Conservation (phyloP, 768 basidiomycete genomes). For the Ramaria rubella region DNA sequence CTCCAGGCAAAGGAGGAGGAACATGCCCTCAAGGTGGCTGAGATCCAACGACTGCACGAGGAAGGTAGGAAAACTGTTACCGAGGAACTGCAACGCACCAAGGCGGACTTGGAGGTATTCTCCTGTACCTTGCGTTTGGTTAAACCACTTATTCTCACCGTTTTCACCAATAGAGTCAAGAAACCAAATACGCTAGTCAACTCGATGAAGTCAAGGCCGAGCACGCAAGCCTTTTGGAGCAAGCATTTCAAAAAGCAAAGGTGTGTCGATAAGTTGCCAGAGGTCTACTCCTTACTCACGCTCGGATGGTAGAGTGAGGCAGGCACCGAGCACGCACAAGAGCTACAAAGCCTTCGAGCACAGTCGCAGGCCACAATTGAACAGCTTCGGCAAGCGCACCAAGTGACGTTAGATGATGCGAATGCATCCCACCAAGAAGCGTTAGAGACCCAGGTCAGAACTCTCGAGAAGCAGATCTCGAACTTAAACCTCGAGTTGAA, state of each 20-base stretch:
- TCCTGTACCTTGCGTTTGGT: background rate
- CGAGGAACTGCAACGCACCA: conserved; percentile 50
- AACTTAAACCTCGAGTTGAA: conserved; percentile 66
- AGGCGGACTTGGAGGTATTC: conserved; percentile 58
- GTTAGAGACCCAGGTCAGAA: conserved; percentile 50
- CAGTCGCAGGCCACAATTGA: conserved; percentile 60
- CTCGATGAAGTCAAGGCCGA: conserved; percentile 35
- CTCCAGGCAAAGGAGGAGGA: conserved; percentile 40
- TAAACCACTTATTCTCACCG: background rate
- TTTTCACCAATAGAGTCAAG: conserved; percentile 58
- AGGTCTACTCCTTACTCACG: background rate
- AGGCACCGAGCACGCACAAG: conserved; percentile 57
- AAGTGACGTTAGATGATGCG: conserved; percentile 51
- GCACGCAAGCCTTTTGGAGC: conserved; percentile 14
- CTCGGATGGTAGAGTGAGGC: conserved; percentile 55
- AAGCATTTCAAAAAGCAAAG: conserved; percentile 76
- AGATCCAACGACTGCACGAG: conserved; percentile 44
- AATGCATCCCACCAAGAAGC: conserved; percentile 56
- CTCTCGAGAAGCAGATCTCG: conserved; percentile 56
- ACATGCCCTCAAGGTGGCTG: conserved; percentile 43
- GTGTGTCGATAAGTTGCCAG: conserved; percentile 30
- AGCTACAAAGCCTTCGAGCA: conserved; percentile 63
- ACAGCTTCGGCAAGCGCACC: conserved; percentile 60
- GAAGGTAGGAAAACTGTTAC: conserved; percentile 43
- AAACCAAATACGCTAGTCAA: conserved; percentile 52